Evolutionary conservation across 2,329 filamentous ascomycete species (phyloP).

Genomic region (Fusarium compactum): DNA sequence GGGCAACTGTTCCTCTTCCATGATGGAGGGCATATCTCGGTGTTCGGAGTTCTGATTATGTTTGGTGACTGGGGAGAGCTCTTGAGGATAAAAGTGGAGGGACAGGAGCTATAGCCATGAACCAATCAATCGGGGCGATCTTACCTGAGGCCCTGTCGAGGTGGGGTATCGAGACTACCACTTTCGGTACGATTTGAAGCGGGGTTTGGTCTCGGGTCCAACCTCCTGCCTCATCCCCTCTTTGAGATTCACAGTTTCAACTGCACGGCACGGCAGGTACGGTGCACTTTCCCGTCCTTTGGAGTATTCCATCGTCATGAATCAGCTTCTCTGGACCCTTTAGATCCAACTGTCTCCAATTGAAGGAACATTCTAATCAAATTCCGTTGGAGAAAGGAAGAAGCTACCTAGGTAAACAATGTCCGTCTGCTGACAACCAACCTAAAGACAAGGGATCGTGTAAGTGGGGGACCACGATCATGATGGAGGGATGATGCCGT

Average conservation of each 20-base stretch:
- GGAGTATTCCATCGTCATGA: background rate
- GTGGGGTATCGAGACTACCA: constrained; percentile 29
- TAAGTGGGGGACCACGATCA: constrained; percentile 29
- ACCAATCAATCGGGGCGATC: constrained; percentile 16
- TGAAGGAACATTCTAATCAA: background rate
- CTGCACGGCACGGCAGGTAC: constrained; percentile 28
- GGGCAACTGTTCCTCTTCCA: constrained; percentile 14
- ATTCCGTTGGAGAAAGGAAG: constrained; percentile 23
- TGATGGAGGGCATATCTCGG: constrained; percentile 48
- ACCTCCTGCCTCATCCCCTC: constrained; percentile 8
- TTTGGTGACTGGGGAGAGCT: constrained; percentile 21
- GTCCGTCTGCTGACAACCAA: constrained; percentile 9
- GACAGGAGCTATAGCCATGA: constrained; percentile 5
- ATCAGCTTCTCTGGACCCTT: background rate
- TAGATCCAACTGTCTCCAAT: constrained; percentile 17
- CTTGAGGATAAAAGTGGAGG: constrained; percentile 16
- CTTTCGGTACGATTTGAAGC: constrained; percentile 26
- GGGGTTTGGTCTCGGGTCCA: constrained; percentile 15
- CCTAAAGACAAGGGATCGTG: constrained; percentile 9
- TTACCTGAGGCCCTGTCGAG: constrained; percentile 8
- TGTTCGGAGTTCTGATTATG: constrained; percentile 41
- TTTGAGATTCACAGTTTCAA: constrained; percentile 6
- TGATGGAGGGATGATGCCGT: constrained; percentile 28
- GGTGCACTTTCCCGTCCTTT: constrained; percentile 26
- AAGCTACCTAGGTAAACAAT: constrained; percentile 20